phyloP scores from a whole-genome alignment of 2,329 filamentous ascomycete species.

The Mycosphaerella arachidis region DNA sequence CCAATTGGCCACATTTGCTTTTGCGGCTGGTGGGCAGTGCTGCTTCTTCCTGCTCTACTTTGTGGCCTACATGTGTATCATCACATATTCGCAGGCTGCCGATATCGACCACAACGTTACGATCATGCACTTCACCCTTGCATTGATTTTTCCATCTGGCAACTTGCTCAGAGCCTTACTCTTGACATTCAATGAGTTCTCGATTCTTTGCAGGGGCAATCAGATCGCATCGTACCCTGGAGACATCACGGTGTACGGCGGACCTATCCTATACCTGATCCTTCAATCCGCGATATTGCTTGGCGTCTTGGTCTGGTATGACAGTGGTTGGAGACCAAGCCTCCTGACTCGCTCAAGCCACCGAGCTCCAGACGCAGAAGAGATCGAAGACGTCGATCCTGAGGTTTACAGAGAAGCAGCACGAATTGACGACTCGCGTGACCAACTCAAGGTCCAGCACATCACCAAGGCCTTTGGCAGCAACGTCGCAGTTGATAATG shows the following conservation, averaged over 20 bases:
- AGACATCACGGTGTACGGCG: slow-evolving; percentile 70
- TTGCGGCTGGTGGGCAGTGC: slow-evolving; percentile 72
- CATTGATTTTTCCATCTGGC: slow-evolving; percentile 69
- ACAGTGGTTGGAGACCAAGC: slow-evolving; percentile 62
- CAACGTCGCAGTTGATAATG: slow-evolving; percentile 78
- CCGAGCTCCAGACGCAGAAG: slow-evolving; percentile 41
- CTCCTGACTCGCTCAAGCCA: slow-evolving; percentile 50
- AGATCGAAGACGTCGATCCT: slow-evolving; percentile 41
- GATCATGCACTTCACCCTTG: slow-evolving; percentile 70
- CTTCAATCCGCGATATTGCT: slow-evolving; percentile 70
- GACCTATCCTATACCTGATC: slow-evolving; percentile 77
- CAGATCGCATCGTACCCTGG: slow-evolving; percentile 64
- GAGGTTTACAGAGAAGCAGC: slow-evolving; percentile 63
- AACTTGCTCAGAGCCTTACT: slow-evolving; percentile 72
- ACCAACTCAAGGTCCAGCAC: slow-evolving; percentile 74
- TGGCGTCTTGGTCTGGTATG: slow-evolving; percentile 69
- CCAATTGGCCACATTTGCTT: slow-evolving; percentile 79
- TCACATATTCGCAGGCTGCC: slow-evolving; percentile 69
- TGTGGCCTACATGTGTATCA: slow-evolving; percentile 38
- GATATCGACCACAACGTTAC: slow-evolving; percentile 63
- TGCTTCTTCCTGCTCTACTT: slow-evolving; percentile 47
- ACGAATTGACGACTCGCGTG: slow-evolving; percentile 56
- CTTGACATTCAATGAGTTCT: slow-evolving; percentile 77
- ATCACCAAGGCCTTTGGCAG: slow-evolving; percentile 74
- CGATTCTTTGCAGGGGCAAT: slow-evolving; percentile 64